Conservation (phyloP, 2,329 filamentous ascomycete species). For the Curvularia verruculosa region DNA sequence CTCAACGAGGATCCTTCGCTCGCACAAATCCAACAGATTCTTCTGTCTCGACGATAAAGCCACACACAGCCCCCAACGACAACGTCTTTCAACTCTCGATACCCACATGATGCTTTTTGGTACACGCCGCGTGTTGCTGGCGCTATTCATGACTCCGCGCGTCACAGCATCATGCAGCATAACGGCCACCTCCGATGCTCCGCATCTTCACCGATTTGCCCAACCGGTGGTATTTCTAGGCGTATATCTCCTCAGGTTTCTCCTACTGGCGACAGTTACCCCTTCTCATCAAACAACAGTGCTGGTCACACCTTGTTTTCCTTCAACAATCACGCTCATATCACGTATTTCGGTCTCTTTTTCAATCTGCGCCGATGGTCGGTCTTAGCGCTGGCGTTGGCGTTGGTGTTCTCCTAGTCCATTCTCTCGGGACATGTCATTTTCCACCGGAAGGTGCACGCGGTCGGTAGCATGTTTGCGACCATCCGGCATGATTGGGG, state of each 20-base stretch:
- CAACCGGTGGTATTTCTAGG: neutral
- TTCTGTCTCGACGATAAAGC: constrained; percentile 40
- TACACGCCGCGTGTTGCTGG: constrained; percentile 8
- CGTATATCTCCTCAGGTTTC: neutral
- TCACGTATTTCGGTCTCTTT: neutral
- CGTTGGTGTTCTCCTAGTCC: constrained; percentile 14
- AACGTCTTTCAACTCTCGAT: neutral
- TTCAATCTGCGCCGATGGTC: constrained; percentile 10
- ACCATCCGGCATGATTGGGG: neutral
- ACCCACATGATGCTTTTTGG: constrained; percentile 1
- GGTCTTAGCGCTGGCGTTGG: constrained; percentile 27
- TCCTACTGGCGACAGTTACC: neutral
- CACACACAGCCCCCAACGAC: neutral
- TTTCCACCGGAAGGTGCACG: constrained; percentile 4
- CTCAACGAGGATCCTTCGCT: constrained; percentile 65
- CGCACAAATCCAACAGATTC: constrained; percentile 54
- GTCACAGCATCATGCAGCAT: neutral
- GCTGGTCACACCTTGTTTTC: constrained; percentile 24
- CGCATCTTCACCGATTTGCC: neutral
- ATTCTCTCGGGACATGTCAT: constrained; percentile 1
- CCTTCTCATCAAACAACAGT: constrained; percentile 8
- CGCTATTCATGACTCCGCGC: constrained; percentile 1
- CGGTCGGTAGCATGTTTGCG: constrained; percentile 2
- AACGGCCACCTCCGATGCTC: neutral
- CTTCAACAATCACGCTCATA: neutral